Evolutionary conservation across 257 asterid genomes (phyloP), one percentile per base, ranked within the genome.

Genomic region (Scutellaria minor): DNA sequence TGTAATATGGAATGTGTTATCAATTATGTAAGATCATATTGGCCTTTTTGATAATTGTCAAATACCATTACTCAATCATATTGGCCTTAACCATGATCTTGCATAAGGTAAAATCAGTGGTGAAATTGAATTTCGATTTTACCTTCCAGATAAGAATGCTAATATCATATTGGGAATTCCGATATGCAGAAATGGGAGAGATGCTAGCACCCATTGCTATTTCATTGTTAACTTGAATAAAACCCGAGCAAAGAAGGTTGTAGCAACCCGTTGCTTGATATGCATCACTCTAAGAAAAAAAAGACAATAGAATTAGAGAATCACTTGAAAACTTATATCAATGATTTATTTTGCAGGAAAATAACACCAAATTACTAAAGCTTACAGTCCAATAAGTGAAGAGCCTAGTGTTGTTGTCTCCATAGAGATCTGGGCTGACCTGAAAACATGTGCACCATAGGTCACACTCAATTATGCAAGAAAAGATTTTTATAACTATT

Each of bases 231-330:
- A 90, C 82, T 85, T 92, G 98, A 84, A 92, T 90, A 84, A 92
- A 92, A 47, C 98, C 98, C 1, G 96, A 88, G 88, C 98, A 92
- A 0, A 92, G 88, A 56, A 92, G 90, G 71, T 92, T 92, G 86
- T 92, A 92, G 91, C 98, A 92, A 42, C 98, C 98, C 0, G 98
- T 92, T 42, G 98, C 96, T 83, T 92, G 96, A 84, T 92, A 92
- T 37, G 98, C 96, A 83, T 92, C 98, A 56, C 96, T 92, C 98
- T 92, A 86, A 75, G 76, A 65, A 77, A 15, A 71, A 8, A 67
- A 18, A 41, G n/a, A 53, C 8, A 39, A 41, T 13, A 64, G 10
- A 55, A 41, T 31, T 31, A 31, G 37, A 31, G 37, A 47, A 50
- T 40, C 70, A 67, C 53, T 24, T 9, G 55, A 55, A 60, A 31